Evolutionary conservation across 257 asterid genomes (phyloP).

Genomic region (Linderniella brevidens): DNA sequence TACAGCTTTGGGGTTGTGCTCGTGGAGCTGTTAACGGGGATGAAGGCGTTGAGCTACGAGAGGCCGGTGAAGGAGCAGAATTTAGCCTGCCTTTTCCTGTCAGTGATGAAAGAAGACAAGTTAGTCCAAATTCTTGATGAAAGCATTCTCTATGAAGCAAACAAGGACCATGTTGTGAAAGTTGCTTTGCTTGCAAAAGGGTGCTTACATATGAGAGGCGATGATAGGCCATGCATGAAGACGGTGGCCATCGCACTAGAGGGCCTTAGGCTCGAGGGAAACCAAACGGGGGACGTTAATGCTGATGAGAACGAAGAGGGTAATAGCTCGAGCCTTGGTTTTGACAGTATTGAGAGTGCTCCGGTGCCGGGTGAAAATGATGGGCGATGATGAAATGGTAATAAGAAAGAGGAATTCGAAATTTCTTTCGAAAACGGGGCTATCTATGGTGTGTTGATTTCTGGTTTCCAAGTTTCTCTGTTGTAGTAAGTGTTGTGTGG

Average conservation of each 20-base stretch:
- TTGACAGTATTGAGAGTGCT: too few relatives aligned
- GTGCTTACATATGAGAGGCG: constrained; percentile 9
- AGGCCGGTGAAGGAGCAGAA: constrained; percentile 12
- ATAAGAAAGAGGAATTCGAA: too few relatives aligned
- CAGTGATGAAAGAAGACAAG: constrained; percentile 6
- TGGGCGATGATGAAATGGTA: too few relatives aligned
- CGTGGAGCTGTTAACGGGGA: constrained; percentile 12
- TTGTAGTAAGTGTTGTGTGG: background rate
- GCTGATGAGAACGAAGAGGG: too few relatives aligned
- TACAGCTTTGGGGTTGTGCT: constrained; percentile 28
- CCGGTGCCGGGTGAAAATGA: too few relatives aligned
- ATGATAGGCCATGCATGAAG: constrained; percentile 12
- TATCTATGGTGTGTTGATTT: too few relatives aligned
- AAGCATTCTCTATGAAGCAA: constrained; percentile 7
- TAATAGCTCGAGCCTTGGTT: too few relatives aligned
- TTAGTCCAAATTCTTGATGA: constrained; percentile 13
- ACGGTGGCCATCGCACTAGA: constrained; percentile 13
- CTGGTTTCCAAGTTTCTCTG: too few relatives aligned
- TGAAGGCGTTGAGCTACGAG: background rate
- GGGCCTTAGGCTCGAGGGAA: constrained; percentile 4
- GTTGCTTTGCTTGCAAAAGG: constrained; percentile 11
- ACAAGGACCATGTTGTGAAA: constrained; percentile 4
- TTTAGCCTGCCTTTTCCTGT: constrained; percentile 10
- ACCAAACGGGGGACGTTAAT: too few relatives aligned
- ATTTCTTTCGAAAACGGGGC: too few relatives aligned